Evolutionary conservation across 2,329 filamentous ascomycete genomes (phyloP).

Genomic region (Clonostachys byssicola): DNA sequence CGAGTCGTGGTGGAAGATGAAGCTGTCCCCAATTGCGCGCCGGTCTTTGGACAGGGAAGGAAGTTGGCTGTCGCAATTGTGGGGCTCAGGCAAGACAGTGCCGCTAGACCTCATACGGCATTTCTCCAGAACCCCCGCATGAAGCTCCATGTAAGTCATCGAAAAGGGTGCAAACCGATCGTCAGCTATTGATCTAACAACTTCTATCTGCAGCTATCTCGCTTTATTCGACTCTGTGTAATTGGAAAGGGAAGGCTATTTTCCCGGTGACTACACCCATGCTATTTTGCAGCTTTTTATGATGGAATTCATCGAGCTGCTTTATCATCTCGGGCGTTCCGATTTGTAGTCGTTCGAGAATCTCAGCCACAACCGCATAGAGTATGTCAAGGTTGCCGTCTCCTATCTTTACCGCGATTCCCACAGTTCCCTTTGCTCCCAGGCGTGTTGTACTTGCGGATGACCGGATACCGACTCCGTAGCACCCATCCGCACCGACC

Average conservation of each 20-base stretch:
- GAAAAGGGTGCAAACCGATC: no score
- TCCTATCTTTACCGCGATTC: conserved; percentile 42
- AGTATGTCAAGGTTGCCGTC: conserved; percentile 38
- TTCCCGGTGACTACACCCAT: conserved; percentile 27
- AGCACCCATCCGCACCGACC: conserved; percentile 43
- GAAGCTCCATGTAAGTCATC: no score
- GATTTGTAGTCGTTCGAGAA: conserved; percentile 35
- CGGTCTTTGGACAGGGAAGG: background rate
- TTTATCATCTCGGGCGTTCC: conserved; percentile 20
- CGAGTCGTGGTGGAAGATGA: conserved; percentile 1
- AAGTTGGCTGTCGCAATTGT: no score
- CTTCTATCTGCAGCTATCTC: no score
- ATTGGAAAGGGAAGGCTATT: conserved; percentile 5
- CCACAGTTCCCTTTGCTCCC: conserved; percentile 28
- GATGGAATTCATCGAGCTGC: conserved; percentile 23
- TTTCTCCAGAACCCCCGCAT: no score
- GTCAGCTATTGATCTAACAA: no score
- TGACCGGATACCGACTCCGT: conserved; percentile 34
- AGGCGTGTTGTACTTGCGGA: conserved; percentile 26
- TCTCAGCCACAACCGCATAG: conserved; percentile 35
- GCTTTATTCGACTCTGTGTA: no score
- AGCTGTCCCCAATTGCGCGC: background rate
- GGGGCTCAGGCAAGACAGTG: no score
- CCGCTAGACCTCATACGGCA: no score
- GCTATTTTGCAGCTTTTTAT: conserved; percentile 27